Evolutionary conservation across 1,139 yeast genomes (phyloP), one percentile per base, ranked within the genome.

Genomic region (Scheffersomyces segobiensis): DNA sequence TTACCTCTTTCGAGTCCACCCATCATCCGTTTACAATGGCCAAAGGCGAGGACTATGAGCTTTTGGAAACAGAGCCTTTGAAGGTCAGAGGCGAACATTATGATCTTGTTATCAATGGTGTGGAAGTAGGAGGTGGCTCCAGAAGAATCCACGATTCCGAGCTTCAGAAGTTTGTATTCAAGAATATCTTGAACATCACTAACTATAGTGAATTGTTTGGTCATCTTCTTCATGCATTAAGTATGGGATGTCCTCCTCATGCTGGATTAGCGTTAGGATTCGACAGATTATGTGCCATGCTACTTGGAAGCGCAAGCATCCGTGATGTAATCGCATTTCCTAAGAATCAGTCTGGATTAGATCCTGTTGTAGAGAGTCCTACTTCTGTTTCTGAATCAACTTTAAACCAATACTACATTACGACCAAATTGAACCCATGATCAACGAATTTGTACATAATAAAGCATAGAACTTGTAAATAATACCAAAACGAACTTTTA

Each of bases 21-120:
- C 99, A 95, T 70, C 99, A 95, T 71, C 99, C 99, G 6, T 95
- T 95, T 74, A 95, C 99, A 0, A 95, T 95, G 98, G 91, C 89
- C 1, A 83, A 87, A 53, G 67, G 85, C 1, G 86, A 83, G 24
- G 97, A 93, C 67, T 89, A 89, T 65, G 84, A 83, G 0, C 64
- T 71, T 3, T 75, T 93, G 5, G 79, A 71, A 10, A 62, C 78
- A 0, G 77, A 79, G 39, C 97, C 97, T 2, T 74, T 91, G 52
- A 68, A 75, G 46, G 95, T 89, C 1, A 81, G 86, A 54, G 99
- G 98, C n/a, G 96, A 91, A 67, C 99, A 96, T 71, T 95, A 93
- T 70, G 99, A 95, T 70, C 76, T 95, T 42, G 99, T 96, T 0
- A 79, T 96, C 49, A 95, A 95, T 68, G 99, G 99, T 0, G 93